phyloP scores from a whole-genome alignment of 768 basidiomycete genomes.

The Gyrodon lividus region DNA sequence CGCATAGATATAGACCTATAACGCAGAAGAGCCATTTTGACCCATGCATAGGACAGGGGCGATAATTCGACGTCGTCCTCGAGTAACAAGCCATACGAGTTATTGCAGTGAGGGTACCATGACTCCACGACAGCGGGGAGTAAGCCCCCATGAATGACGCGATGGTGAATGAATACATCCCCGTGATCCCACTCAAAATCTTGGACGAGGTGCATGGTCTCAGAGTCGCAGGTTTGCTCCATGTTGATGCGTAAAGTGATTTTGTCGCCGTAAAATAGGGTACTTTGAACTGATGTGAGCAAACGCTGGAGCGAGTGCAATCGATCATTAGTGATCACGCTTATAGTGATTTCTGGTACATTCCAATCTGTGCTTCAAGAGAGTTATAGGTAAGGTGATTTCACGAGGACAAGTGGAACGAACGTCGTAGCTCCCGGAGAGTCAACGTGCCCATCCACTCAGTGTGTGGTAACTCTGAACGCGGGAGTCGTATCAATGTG shows the following conservation, averaged over 20 bases:
- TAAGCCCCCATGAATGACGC: slow-evolving; percentile 76
- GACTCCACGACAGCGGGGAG: slow-evolving; percentile 84
- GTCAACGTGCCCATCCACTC: slow-evolving; percentile 65
- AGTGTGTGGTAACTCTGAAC: slow-evolving; percentile 47
- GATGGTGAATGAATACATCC: slow-evolving; percentile 57
- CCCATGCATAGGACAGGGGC: slow-evolving; percentile 82
- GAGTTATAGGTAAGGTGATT: slow-evolving; percentile 1
- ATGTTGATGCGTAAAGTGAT: slow-evolving; percentile 68
- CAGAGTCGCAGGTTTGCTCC: slow-evolving; percentile 68
- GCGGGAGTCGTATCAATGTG: slow-evolving; percentile 44
- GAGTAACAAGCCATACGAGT: slow-evolving; percentile 76
- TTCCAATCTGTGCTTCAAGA: slow-evolving; percentile 63
- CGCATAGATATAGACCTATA: slow-evolving; percentile 55
- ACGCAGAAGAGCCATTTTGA: slow-evolving; percentile 73
- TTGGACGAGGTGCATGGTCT: slow-evolving; percentile 54
- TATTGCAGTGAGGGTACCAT: slow-evolving; percentile 76
- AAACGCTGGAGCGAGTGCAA: slow-evolving; percentile 70
- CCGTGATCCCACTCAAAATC: slow-evolving; percentile 63
- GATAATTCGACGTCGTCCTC: slow-evolving; percentile 89
- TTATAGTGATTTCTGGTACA: slow-evolving; percentile 62
- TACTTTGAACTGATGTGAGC: slow-evolving; percentile 54
- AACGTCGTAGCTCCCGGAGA: slow-evolving; percentile 43
- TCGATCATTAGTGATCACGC: slow-evolving; percentile 76
- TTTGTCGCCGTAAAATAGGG: slow-evolving; percentile 67
- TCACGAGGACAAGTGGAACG: slow-evolving; percentile 17